Evolutionary conservation across 2,329 filamentous ascomycete genomes (phyloP).

Genomic region (Verticillium alfalfae): DNA sequence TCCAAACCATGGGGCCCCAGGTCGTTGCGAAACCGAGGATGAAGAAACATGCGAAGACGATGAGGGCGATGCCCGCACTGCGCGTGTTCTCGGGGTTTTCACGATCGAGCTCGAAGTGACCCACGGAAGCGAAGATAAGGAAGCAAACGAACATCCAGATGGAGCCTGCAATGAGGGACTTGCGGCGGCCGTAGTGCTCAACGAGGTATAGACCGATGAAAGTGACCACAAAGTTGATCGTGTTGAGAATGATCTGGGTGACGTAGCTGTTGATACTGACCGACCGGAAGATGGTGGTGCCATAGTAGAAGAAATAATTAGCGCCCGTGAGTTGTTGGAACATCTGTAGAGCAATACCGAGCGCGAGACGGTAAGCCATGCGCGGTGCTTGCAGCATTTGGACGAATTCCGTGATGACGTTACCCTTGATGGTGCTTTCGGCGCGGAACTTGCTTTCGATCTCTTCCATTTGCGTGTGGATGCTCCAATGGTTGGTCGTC

Average conservation of each 20-base stretch:
- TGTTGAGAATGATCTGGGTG: conserved; percentile 62
- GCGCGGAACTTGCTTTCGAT: conserved; percentile 47
- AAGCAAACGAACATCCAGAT: conserved; percentile 58
- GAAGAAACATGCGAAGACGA: conserved; percentile 59
- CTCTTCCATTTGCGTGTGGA: conserved; percentile 45
- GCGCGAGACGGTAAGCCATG: conserved; percentile 56
- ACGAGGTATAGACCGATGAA: conserved; percentile 67
- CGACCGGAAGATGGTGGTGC: conserved; percentile 43
- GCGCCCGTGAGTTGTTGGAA: conserved; percentile 65
- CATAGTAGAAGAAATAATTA: conserved; percentile 64
- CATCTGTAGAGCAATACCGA: conserved; percentile 57
- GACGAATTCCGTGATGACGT: conserved; percentile 39
- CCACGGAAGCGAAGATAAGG: conserved; percentile 49
- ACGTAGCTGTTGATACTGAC: conserved; percentile 54
- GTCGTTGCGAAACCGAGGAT: conserved; percentile 63
- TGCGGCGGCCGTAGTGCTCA: conserved; percentile 60
- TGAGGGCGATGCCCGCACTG: conserved; percentile 52
- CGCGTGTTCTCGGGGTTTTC: conserved; percentile 24
- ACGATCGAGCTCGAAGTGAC: conserved; percentile 39
- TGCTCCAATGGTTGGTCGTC: conserved; percentile 32
- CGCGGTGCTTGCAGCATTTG: conserved; percentile 60
- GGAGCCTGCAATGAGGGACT: conserved; percentile 56
- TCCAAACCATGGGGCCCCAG: conserved; percentile 63
- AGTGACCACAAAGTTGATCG: conserved; percentile 63
- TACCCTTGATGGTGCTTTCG: conserved; percentile 34